phyloP scores from a whole-genome alignment of 306 rosid species.

The Trichosanthes cucumerina region DNA sequence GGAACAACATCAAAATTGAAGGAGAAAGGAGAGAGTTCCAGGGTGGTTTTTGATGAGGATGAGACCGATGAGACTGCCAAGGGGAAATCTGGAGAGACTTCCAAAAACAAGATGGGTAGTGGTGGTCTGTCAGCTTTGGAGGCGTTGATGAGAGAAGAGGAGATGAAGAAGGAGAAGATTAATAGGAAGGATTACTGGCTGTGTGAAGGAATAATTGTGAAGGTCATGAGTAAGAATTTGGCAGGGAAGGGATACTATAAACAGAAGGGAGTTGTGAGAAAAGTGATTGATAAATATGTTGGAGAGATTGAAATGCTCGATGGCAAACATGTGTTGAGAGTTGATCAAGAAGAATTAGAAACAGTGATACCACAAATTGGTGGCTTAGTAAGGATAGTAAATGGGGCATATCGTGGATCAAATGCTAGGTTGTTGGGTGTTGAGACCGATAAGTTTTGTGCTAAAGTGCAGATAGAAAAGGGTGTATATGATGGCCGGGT shows the following conservation, averaged over 20 bases:
- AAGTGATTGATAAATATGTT: constrained; percentile 72
- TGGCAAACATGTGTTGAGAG: constrained; percentile 74
- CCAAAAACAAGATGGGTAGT: constrained; percentile 28
- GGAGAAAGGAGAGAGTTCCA: constrained; percentile 37
- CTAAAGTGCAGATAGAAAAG: constrained; percentile 86
- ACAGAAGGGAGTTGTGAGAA: constrained; percentile 68
- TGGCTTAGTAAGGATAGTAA: constrained; percentile 69
- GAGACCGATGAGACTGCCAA: constrained; percentile 31
- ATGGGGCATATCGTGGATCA: constrained; percentile 84
- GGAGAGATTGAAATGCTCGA: constrained; percentile 87
- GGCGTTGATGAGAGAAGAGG: constrained; percentile 77
- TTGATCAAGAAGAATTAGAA: constrained; percentile 81
- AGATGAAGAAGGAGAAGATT: constrained; percentile 69
- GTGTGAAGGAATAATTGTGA: constrained; percentile 62
- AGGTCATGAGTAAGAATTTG: constrained; percentile 82
- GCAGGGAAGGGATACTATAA: constrained; percentile 82
- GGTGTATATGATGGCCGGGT: constrained; percentile 83
- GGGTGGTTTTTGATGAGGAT: constrained; percentile 48
- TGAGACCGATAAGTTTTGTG: constrained; percentile 55
- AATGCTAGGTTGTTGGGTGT: constrained; percentile 57
- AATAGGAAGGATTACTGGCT: constrained; percentile 89
- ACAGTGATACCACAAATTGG: constrained; percentile 90
- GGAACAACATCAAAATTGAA: constrained; percentile 32
- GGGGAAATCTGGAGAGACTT: constrained; percentile 19
- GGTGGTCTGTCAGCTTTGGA: constrained; percentile 49